Conservation (phyloP, 1,284 basidiomycete genomes). For the Schizophyllum amplum region DNA sequence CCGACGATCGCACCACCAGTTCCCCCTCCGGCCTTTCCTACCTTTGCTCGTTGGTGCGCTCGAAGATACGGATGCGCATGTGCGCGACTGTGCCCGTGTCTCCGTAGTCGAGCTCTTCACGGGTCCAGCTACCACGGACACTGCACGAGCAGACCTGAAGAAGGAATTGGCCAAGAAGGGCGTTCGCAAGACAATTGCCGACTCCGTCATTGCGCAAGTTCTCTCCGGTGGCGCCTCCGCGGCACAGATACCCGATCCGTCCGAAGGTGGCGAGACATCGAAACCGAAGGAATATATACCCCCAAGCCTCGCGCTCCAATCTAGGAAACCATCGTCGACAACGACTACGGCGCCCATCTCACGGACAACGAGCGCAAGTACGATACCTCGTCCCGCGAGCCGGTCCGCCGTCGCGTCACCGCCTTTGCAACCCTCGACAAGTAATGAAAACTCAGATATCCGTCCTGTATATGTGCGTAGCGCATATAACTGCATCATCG, state of each 20-base stretch:
- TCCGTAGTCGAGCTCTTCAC: constrained; percentile 83
- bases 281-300: constrained; percentile 58
- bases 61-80: constrained; percentile 86
- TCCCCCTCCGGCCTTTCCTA: constrained; percentile 82
- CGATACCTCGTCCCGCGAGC: constrained; percentile 43
- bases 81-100: constrained; percentile 78
- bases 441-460: constrained; percentile 40
- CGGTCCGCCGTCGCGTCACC: constrained; percentile 39
- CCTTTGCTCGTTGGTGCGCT: constrained; percentile 75
- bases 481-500: neutral
- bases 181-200: constrained; percentile 81
- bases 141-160: constrained; percentile 88
- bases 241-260: constrained; percentile 44
- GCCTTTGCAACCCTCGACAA: constrained; percentile 26
- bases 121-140: constrained; percentile 71
- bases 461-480: constrained; percentile 63
- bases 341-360: constrained; percentile 27
- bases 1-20: constrained; percentile 55
- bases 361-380: constrained; percentile 42
- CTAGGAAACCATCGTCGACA: constrained; percentile 35
- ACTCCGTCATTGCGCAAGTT: constrained; percentile 57
- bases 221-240: constrained; percentile 33
- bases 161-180: constrained; percentile 81
- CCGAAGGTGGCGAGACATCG: constrained; percentile 43
- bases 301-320: constrained; percentile 59